These are phyloP conservation scores for Botrytis sinoallii DNA, from an alignment of 2,329 filamentous ascomycete genomes.

Conservation along the genomic window DNA sequence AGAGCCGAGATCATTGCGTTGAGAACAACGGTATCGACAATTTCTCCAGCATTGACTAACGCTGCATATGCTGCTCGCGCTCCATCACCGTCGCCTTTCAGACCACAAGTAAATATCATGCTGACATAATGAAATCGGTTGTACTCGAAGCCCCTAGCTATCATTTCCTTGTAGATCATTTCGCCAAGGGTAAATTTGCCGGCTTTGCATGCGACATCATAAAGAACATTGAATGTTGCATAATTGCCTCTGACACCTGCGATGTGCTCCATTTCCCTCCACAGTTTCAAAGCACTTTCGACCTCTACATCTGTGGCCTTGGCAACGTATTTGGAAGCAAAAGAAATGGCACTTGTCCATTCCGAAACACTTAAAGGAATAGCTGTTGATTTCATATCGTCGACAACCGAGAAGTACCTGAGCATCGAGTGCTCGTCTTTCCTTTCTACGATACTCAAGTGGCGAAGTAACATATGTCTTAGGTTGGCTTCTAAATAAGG, in stretches of 20 bases:
- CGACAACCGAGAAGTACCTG: slow-evolving; percentile 77
- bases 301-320: slow-evolving; percentile 57
- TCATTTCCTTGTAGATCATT: slow-evolving; percentile 81
- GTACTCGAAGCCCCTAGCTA: slow-evolving; percentile 60
- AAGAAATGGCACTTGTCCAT: slow-evolving; percentile 82
- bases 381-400: slow-evolving; percentile 75
- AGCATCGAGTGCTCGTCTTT: slow-evolving; percentile 58
- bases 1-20: slow-evolving; percentile 84
- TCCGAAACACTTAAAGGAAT: slow-evolving; percentile 65
- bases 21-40: slow-evolving; percentile 82
- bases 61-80: slow-evolving; percentile 76
- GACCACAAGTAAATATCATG: slow-evolving; percentile 79
- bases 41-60: slow-evolving; percentile 79
- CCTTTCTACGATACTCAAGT: slow-evolving; percentile 34
- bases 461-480: slow-evolving; percentile 35
- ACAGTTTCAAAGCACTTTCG: slow-evolving; percentile 69
- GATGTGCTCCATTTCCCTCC: slow-evolving; percentile 83
- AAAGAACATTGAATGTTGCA: slow-evolving; percentile 92
- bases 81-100: slow-evolving; percentile 68
- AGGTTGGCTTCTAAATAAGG: slow-evolving; percentile 34
- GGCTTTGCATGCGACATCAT: slow-evolving; percentile 81
- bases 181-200: slow-evolving; percentile 82
- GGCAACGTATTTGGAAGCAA: slow-evolving; percentile 70
- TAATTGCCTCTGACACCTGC: slow-evolving; percentile 63
- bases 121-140: slow-evolving; percentile 80